Evolutionary conservation across 768 basidiomycete genomes (phyloP).

Genomic region (Tubosaeta sp.): DNA sequence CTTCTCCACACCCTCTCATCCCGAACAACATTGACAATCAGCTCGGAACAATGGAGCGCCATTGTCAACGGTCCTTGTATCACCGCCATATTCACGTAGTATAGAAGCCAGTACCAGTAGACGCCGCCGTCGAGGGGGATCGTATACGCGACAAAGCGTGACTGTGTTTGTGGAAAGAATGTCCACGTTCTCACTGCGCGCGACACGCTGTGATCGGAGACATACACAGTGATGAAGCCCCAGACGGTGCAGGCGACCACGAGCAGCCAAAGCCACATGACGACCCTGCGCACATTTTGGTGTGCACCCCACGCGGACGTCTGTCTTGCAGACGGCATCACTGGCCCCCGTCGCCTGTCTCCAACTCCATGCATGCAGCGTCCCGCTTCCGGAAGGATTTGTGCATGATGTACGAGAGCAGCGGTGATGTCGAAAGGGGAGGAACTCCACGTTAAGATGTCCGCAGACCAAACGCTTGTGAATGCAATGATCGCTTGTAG

Average conservation of each 20-base stretch:
- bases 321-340: conserved; percentile 12
- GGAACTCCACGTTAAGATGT: conserved; percentile 32
- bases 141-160: conserved; percentile 18
- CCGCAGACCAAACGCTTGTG: conserved; percentile 14
- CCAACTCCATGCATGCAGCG: conserved; percentile 27
- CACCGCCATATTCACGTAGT: conserved; percentile 22
- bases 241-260: conserved; percentile 18
- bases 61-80: conserved; percentile 29
- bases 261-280: conserved; percentile 20
- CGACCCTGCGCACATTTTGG: conserved; percentile 16
- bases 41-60: conserved; percentile 26
- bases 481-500: conserved; percentile 24
- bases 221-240: conserved; percentile 12
- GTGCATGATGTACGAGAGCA: conserved; percentile 25
- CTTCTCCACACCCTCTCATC: conserved; percentile 27
- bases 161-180: conserved; percentile 20
- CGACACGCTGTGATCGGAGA: conserved; percentile 5
- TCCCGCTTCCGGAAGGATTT: conserved; percentile 14
- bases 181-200: conserved; percentile 18
- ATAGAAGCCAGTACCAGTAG: conserved; percentile 21
- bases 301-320: conserved; percentile 28
- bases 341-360: conserved; percentile 4
- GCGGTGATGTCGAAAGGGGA: conserved; percentile 30
- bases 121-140: conserved; percentile 16
- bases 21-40: conserved; percentile 26